phyloP scores from a whole-genome alignment of 805 yeast genomes.

The Candida krabiensis region DNA sequence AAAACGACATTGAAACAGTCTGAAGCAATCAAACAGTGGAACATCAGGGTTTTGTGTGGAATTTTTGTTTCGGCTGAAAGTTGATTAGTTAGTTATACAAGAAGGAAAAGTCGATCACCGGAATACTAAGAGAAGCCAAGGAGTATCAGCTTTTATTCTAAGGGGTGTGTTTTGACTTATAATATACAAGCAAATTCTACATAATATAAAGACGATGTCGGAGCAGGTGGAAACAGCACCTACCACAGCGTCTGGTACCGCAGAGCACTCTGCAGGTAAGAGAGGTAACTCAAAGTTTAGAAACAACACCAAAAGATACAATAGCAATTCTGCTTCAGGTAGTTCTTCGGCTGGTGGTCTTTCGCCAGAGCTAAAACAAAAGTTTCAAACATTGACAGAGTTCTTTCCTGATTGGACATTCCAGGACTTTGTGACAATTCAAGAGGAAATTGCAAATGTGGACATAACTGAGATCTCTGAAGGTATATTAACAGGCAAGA shows the following conservation, averaged over 20 bases:
- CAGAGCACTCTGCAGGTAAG: conserved; percentile 18
- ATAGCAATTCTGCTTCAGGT: conserved; percentile 18
- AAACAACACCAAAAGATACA: conserved; percentile 47
- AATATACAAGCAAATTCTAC: neutral
- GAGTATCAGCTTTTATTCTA: too few species aligned
- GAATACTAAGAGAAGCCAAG: too few species aligned
- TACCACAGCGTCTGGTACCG: neutral
- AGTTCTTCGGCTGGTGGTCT: conserved; percentile 20
- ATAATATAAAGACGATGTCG: conserved; percentile 28
- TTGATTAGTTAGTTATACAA: too few species aligned
- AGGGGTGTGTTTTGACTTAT: too few species aligned
- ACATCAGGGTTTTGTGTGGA: neutral
- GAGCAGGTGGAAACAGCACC: conserved; percentile 28
- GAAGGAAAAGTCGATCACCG: too few species aligned
- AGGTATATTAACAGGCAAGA: conserved; percentile 87
- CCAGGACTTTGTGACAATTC: conserved; percentile 76
- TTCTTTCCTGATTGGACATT: conserved; percentile 93
- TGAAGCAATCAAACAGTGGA: too few species aligned
- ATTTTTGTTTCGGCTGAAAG: too few species aligned
- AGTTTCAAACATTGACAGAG: conserved; percentile 65
- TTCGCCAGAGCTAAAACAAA: conserved; percentile 31
- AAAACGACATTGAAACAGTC: too few species aligned
- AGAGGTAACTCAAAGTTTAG: conserved; percentile 35
- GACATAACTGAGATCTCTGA: conserved; percentile 81
- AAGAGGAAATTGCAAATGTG: conserved; percentile 63